phyloP scores from a whole-genome alignment of 2,329 filamentous ascomycete genomes.

The Beauveria medogensis region DNA sequence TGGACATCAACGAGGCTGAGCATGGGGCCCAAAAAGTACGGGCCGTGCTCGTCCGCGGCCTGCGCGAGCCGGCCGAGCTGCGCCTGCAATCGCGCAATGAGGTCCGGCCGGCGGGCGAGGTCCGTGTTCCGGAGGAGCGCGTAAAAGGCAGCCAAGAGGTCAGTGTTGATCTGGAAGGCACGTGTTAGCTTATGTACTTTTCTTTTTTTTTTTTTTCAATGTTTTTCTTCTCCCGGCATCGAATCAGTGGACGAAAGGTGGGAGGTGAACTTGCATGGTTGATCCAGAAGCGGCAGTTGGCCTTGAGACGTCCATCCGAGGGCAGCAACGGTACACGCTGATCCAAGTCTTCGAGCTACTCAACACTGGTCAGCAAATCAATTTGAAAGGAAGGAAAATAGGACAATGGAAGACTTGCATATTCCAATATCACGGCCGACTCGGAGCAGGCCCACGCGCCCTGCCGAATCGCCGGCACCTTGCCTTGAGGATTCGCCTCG shows the following conservation, averaged over 20 bases:
- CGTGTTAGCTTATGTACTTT: not conserved
- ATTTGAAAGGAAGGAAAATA: not conserved
- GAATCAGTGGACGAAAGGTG: not conserved
- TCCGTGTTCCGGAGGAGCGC: conserved; percentile 61
- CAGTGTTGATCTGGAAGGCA: conserved; percentile 55
- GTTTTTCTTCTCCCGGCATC: not conserved
- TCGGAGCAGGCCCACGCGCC: conserved; percentile 78
- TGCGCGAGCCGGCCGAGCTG: conserved; percentile 51
- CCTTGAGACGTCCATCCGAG: conserved; percentile 55
- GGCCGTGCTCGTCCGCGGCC: conserved; percentile 47
- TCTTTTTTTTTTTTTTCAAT: too few relatives aligned
- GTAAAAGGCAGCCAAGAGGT: conserved; percentile 71
- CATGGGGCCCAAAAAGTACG: conserved; percentile 55
- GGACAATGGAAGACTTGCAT: conserved; percentile 42
- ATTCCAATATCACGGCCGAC: conserved; percentile 77
- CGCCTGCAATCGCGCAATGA: conserved; percentile 53
- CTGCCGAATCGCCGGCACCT: conserved; percentile 70
- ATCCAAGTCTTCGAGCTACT: conserved; percentile 64
- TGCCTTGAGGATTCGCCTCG: conserved; percentile 66
- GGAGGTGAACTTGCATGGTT: conserved; percentile 55
- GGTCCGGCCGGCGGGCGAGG: conserved; percentile 45
- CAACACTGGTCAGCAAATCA: not conserved
- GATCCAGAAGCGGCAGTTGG: conserved; percentile 70
- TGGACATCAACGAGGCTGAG: conserved; percentile 64
- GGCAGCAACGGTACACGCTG: conserved; percentile 55